Conservation (phyloP, 352 stramenopile species). For the Phytophthora sp. region DNA sequence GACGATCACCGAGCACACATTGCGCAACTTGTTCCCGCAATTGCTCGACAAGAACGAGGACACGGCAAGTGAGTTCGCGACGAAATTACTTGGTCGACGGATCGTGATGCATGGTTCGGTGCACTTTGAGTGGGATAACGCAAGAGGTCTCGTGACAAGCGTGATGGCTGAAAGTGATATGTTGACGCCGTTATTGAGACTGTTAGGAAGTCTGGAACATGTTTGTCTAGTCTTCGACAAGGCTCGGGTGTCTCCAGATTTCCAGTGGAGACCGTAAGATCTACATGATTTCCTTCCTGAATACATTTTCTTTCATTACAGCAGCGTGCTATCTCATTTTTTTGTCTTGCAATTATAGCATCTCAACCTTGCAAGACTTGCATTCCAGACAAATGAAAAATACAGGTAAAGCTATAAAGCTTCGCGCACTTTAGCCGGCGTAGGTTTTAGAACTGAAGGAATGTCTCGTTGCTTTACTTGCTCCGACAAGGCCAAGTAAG, state of each 20-base stretch:
- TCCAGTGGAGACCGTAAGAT: not conserved
- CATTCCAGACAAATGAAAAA: no score
- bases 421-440: no score
- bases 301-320: no score
- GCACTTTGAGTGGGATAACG: not conserved
- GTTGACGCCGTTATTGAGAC: not conserved
- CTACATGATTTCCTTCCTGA: no score
- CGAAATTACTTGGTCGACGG: not conserved
- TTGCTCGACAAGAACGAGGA: not conserved
- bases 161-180: not conserved
- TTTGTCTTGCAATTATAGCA: no score
- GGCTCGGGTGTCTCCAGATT: not conserved
- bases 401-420: no score
- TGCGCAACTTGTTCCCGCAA: not conserved
- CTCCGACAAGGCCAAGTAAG: no score
- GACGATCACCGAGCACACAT: constrained; percentile 1
- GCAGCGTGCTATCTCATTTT: no score
- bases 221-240: not conserved
- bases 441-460: no score
- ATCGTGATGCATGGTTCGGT: not conserved
- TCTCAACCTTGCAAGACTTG: no score
- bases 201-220: not conserved
- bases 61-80: no score
- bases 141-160: not conserved
- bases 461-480: no score